Percentiles rank a stretch among this genome's conserved stretches.
phyloP scores from a whole-genome alignment of 495 filamentous ascomycete species.

The Cetradonia linearis region DNA sequence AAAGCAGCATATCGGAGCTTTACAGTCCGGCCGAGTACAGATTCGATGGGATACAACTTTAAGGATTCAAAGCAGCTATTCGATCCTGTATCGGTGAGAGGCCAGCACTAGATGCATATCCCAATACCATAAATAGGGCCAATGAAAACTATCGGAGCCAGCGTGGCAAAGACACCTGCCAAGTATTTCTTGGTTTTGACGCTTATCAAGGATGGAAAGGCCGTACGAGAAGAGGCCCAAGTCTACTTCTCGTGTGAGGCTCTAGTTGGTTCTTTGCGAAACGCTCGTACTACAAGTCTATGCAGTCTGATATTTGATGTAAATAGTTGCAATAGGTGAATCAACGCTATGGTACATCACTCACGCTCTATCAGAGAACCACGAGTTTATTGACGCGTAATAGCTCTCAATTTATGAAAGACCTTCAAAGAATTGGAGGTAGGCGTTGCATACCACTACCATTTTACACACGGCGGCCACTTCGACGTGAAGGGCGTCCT shows the following conservation, averaged over 20 bases:
- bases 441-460: conserved; percentile 2
- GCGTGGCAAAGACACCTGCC: neutral
- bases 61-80: too few relatives aligned
- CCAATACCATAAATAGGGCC: too few relatives aligned
- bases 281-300: neutral
- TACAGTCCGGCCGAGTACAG: too few relatives aligned
- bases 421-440: neutral
- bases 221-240: neutral
- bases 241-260: neutral
- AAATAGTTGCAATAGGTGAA: neutral
- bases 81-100: too few relatives aligned
- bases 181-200: neutral
- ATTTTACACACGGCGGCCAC: too few relatives aligned
- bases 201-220: conserved; percentile 2
- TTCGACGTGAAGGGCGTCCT: too few relatives aligned
- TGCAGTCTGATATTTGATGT: neutral
- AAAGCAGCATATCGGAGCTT: neutral
- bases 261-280: neutral
- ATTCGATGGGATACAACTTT: too few relatives aligned
- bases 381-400: neutral
- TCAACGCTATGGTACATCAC: neutral
- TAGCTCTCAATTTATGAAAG: conserved; percentile 7
- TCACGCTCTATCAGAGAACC: too few relatives aligned
- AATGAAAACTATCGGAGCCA: neutral
- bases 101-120: too few relatives aligned